phyloP scores from a whole-genome alignment of 257 asterid species.

The Datura wrightii region DNA sequence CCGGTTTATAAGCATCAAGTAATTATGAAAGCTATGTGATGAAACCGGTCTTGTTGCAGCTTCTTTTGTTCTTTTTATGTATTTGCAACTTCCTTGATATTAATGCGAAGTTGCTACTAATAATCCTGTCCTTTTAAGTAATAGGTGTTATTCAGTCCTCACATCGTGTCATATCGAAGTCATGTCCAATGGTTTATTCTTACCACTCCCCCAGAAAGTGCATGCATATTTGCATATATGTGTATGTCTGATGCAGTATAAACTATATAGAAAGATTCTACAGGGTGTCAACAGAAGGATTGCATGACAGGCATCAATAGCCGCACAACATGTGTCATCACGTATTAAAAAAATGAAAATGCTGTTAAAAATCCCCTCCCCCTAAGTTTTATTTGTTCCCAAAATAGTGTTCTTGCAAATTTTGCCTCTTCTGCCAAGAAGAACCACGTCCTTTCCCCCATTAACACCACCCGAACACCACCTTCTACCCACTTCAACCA shows the following conservation, averaged over 20 bases:
- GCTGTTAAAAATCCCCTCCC: background rate
- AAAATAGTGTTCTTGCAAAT: background rate
- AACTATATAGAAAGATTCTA: background rate
- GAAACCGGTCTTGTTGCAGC: background rate
- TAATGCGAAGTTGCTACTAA: background rate
- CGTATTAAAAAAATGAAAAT: too few relatives aligned
- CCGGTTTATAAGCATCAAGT: background rate
- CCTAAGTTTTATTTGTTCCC: background rate
- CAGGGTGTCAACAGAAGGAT: background rate
- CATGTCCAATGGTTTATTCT: background rate
- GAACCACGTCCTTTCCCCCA: too few relatives aligned
- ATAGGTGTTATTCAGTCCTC: background rate
- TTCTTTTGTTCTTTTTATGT: conserved; percentile 17
- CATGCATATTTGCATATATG: background rate
- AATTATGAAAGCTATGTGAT: background rate
- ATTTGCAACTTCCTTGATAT: background rate
- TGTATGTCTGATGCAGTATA: background rate
- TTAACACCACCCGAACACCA: too few relatives aligned
- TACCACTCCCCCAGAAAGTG: conserved; percentile 7
- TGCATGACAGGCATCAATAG: background rate
- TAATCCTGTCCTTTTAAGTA: background rate
- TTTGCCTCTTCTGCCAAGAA: too few relatives aligned
- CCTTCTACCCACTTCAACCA: too few relatives aligned
- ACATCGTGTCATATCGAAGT: background rate
- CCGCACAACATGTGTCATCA: background rate